These are phyloP conservation scores for Aegilops sharonensis DNA, from an alignment of 176 grass and related monocot species.

Conservation along the genomic window DNA sequence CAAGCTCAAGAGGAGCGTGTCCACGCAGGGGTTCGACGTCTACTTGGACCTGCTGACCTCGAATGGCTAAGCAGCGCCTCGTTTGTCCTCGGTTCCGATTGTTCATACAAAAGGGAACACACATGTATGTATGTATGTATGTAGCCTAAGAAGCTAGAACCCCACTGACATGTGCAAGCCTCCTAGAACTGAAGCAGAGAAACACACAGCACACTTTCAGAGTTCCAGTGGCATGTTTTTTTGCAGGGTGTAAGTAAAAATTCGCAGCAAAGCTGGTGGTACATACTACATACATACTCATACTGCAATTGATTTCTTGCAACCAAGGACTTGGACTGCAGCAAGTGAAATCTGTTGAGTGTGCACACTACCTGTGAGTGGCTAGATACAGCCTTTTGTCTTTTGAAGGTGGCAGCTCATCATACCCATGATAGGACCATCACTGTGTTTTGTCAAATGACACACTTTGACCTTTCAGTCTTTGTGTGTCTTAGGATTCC, in stretches of 20 bases:
- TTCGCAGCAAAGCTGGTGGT: background rate
- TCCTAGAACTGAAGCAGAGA: background rate
- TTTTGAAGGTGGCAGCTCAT: too few species aligned
- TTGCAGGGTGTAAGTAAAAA: background rate
- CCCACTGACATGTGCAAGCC: background rate
- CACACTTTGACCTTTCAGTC: too few species aligned
- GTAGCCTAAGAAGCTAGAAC: background rate
- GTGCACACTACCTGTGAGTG: too few species aligned
- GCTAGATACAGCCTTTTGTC: too few species aligned
- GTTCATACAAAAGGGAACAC: background rate
- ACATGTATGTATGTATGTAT: too few species aligned
- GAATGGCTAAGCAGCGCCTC: background rate
- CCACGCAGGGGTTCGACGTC: conserved; percentile 56
- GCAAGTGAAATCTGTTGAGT: too few species aligned
- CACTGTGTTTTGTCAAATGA: too few species aligned
- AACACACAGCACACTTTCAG: background rate
- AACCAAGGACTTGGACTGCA: background rate
- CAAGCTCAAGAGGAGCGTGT: conserved; percentile 59
- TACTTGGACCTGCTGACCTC: conserved; percentile 64
- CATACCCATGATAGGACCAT: too few species aligned
- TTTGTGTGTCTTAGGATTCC: too few species aligned
- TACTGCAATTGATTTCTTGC: background rate
- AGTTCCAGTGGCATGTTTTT: conserved; percentile 4
- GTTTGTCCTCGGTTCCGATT: background rate
- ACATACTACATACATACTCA: background rate